A percentile compares a stretch with the other conserved stretches of the same genome.
phyloP scores from a whole-genome alignment of 2,329 filamentous ascomycete species.

The Ascochyta pisi region DNA sequence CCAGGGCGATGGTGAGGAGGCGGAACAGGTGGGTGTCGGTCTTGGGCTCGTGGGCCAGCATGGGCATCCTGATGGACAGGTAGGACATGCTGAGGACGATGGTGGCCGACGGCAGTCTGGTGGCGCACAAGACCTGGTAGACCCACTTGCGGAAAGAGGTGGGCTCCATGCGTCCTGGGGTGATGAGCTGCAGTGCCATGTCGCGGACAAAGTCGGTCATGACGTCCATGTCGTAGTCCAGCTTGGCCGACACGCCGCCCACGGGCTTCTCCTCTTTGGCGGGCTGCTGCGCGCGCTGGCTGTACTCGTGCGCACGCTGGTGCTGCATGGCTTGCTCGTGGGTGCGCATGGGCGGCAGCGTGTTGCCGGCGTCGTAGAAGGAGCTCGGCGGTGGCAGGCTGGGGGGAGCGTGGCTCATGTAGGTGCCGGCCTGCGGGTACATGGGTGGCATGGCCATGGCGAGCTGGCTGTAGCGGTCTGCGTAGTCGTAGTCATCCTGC shows the following conservation, averaged over 20 bases:
- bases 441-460: constrained; percentile 49
- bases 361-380: constrained; percentile 55
- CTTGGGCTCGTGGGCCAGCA: constrained; percentile 63
- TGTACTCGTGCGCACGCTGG: constrained; percentile 51
- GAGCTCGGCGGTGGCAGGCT: constrained; percentile 47
- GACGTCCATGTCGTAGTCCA: constrained; percentile 95
- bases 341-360: constrained; percentile 56
- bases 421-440: constrained; percentile 51
- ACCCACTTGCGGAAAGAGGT: constrained; percentile 90
- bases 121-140: constrained; percentile 87
- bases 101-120: constrained; percentile 86
- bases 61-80: constrained; percentile 80
- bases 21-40: constrained; percentile 79
- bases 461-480: constrained; percentile 55
- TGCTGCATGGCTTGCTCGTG: constrained; percentile 46
- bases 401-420: constrained; percentile 45
- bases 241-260: constrained; percentile 88
- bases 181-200: constrained; percentile 78
- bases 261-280: constrained; percentile 70
- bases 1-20: constrained; percentile 81
- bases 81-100: constrained; percentile 92
- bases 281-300: constrained; percentile 48
- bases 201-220: constrained; percentile 96
- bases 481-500: constrained; percentile 56
- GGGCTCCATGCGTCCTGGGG: constrained; percentile 67